phyloP scores from a whole-genome alignment of 2,329 filamentous ascomycete species.

The Epichloe scottii region DNA sequence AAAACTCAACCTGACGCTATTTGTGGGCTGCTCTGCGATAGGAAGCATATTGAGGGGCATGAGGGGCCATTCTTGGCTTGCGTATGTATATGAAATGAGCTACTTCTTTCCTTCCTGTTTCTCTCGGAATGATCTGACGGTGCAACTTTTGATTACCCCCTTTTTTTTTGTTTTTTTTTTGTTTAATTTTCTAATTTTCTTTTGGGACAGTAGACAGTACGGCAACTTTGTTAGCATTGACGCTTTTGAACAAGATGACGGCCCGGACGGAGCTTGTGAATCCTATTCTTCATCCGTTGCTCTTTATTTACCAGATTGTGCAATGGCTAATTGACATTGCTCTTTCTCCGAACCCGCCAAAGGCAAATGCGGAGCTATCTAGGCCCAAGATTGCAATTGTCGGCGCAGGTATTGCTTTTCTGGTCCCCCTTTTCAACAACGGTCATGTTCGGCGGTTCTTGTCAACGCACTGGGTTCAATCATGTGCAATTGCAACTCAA shows the following conservation, averaged over 20 bases:
- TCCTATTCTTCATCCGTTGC: conserved; percentile 38
- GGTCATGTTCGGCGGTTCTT: neutral
- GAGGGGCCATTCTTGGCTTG: no score
- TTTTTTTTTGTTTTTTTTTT: neutral
- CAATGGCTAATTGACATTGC: conserved; percentile 53
- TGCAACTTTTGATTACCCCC: no score
- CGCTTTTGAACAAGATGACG: conserved; percentile 16
- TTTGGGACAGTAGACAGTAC: neutral
- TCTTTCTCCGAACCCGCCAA: conserved; percentile 58
- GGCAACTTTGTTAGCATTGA: neutral
- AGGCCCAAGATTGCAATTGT: conserved; percentile 58
- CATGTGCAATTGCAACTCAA: no score
- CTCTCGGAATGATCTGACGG: no score
- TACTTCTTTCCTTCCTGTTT: no score
- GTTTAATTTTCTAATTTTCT: no score
- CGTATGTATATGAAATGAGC: no score
- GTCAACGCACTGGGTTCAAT: neutral
- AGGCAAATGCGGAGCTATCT: conserved; percentile 39
- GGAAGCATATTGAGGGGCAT: no score
- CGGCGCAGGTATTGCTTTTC: conserved; percentile 51
- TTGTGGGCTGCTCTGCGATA: no score
- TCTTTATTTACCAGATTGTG: conserved; percentile 50
- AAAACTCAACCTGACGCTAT: no score
- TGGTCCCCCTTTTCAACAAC: neutral
- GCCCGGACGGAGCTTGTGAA: conserved; percentile 22